phyloP scores from a whole-genome alignment of 2,329 filamentous ascomycete species.

The Calycina herbarum region DNA sequence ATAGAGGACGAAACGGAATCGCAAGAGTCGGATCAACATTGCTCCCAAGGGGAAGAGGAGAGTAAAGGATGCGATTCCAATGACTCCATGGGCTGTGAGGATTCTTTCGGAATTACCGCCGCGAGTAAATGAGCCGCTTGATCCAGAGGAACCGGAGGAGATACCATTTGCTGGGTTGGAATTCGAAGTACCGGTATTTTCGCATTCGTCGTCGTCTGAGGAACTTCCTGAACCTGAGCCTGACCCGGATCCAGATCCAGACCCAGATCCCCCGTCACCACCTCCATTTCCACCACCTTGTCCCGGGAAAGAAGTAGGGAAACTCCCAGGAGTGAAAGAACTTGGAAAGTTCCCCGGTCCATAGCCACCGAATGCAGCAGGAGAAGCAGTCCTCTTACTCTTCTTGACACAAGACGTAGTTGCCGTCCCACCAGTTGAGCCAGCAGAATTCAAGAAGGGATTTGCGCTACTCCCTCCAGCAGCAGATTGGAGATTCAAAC shows the following conservation, averaged over 20 bases:
- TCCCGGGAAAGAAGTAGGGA: not conserved
- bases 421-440: not conserved
- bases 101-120: conserved; percentile 11
- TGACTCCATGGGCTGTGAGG: conserved; percentile 50
- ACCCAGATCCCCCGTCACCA: no score
- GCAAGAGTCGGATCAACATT: conserved; percentile 60
- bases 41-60: conserved; percentile 60
- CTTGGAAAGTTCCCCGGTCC: not conserved
- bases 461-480: conserved; percentile 45
- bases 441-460: conserved; percentile 25
- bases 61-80: conserved; percentile 59
- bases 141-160: not conserved
- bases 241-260: not conserved
- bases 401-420: not conserved
- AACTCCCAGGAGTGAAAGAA: not conserved
- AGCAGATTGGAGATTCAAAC: conserved; percentile 48
- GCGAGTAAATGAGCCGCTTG: no score
- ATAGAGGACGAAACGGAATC: conserved; percentile 42
- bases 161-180: no score
- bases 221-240: not conserved
- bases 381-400: not conserved
- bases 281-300: not conserved
- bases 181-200: not conserved
- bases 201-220: not conserved
- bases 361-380: not conserved